A percentile compares a stretch with the other conserved stretches of the same genome.
Evolutionary conservation across 192 early-diverging fungal genomes (phyloP).

Genomic region (Polychytrium aggregatum): DNA sequence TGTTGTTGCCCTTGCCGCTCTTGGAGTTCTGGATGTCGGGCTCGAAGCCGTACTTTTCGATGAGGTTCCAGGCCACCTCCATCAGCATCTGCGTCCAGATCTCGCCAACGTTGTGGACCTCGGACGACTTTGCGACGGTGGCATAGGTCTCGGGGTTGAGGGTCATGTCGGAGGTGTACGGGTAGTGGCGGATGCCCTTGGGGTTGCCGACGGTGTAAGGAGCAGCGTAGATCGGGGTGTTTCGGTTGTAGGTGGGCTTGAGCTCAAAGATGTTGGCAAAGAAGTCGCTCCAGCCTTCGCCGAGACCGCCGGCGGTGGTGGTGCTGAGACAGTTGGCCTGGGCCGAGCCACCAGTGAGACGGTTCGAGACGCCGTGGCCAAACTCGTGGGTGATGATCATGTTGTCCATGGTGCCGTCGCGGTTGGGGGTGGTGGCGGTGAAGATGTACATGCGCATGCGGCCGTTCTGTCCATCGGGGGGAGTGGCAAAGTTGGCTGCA

Average conservation of each 20-base stretch:
- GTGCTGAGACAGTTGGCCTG: slow-evolving; percentile 61
- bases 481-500: too few species aligned
- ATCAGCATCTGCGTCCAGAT: slow-evolving; percentile 50
- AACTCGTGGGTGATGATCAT: slow-evolving; percentile 52
- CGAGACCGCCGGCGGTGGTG: slow-evolving; percentile 51
- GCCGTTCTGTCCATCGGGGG: slow-evolving; percentile 39
- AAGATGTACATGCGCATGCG: slow-evolving; percentile 48
- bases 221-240: slow-evolving; percentile 26
- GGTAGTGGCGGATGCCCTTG: slow-evolving; percentile 34
- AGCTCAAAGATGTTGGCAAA: slow-evolving; percentile 25
- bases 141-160: slow-evolving; percentile 24
- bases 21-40: slow-evolving; percentile 12
- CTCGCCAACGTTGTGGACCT: slow-evolving; percentile 48
- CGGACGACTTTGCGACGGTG: slow-evolving; percentile 12
- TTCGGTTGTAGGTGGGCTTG: slow-evolving; percentile 23
- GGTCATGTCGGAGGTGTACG: slow-evolving; percentile 44
- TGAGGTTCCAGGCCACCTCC: slow-evolving; percentile 52
- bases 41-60: too few species aligned
- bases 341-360: slow-evolving; percentile 61
- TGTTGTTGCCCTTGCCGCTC: slow-evolving; percentile 27
- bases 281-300: too few species aligned
- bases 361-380: slow-evolving; percentile 50
- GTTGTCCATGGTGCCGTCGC: slow-evolving; percentile 49
- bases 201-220: slow-evolving; percentile 17
- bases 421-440: slow-evolving; percentile 27